phyloP scores from a whole-genome alignment of 768 basidiomycete genomes.

The button mushroom (Agaricus bisporus) region DNA sequence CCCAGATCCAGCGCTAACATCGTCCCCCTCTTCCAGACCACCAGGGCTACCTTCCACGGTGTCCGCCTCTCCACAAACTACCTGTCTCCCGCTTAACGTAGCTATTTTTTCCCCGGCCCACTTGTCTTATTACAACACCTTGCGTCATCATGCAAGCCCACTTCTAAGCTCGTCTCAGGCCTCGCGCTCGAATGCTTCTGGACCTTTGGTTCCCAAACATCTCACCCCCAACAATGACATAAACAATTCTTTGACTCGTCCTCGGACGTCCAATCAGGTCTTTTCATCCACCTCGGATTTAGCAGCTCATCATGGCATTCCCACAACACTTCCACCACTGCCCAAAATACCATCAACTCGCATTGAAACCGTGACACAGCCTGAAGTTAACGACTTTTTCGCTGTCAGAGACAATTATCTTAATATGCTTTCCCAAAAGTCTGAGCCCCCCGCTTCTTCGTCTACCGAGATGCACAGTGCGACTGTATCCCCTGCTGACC shows the following conservation, averaged over 20 bases:
- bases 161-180: slow-evolving; percentile 39
- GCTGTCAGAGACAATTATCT: slow-evolving; percentile 58
- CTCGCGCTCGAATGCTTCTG: slow-evolving; percentile 34
- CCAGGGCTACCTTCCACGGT: slow-evolving; percentile 42
- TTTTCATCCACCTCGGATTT: slow-evolving; percentile 63
- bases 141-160: slow-evolving; percentile 41
- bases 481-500: slow-evolving; percentile 18
- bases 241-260: slow-evolving; percentile 50
- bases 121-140: slow-evolving; percentile 21
- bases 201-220: slow-evolving; percentile 51
- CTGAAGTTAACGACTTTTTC: slow-evolving; percentile 37
- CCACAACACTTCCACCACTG: slow-evolving; percentile 60
- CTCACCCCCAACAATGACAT: slow-evolving; percentile 48
- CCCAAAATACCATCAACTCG: slow-evolving; percentile 45
- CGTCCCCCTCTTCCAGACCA: slow-evolving; percentile 45
- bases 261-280: slow-evolving; percentile 59
- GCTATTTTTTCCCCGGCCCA: slow-evolving; percentile 46
- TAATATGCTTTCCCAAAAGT: slow-evolving; percentile 56
- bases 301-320: slow-evolving; percentile 76
- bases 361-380: slow-evolving; percentile 32
- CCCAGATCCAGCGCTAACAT: slow-evolving; percentile 43
- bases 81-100: slow-evolving; percentile 25
- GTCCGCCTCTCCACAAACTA: slow-evolving; percentile 32
- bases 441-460: slow-evolving; percentile 31
- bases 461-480: slow-evolving; percentile 19